These are phyloP conservation scores for Eustoma russellianum DNA, from an alignment of 257 asterid genomes.

Conservation along the genomic window DNA sequence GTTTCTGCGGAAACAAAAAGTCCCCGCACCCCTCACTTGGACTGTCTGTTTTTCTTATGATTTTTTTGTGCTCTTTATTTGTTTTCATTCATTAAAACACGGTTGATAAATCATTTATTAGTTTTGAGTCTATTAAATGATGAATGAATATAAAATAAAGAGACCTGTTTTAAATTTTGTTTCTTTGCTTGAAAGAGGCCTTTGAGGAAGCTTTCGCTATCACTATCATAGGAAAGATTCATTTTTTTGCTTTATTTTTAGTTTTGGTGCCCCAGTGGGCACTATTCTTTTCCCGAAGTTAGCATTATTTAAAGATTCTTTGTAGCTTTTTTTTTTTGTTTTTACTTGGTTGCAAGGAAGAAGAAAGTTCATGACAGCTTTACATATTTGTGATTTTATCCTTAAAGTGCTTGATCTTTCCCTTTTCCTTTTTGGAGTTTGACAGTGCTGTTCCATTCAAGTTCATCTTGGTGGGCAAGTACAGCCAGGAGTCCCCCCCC, in stretches of 20 bases:
- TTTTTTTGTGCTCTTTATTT: neutral
- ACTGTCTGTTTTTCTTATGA: neutral
- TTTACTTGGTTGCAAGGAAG: neutral
- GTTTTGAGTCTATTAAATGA: neutral
- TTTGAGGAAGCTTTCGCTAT: slow-evolving; percentile 14
- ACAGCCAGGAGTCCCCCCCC: too few species aligned
- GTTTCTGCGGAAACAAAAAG: neutral
- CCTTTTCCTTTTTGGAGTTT: too few species aligned
- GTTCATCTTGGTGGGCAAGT: too few species aligned
- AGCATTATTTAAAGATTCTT: too few species aligned
- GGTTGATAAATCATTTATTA: neutral
- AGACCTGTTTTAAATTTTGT: slow-evolving; percentile 6
- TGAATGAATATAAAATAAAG: neutral
- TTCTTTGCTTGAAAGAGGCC: slow-evolving; percentile 14
- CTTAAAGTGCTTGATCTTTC: too few species aligned
- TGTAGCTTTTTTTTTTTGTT: neutral
- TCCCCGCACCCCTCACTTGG: too few species aligned
- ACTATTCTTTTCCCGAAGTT: too few species aligned
- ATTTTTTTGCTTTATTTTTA: slow-evolving; percentile 9
- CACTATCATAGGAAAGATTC: slow-evolving; percentile 9
- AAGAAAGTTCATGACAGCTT: neutral
- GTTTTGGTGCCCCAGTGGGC: neutral
- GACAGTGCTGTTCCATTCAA: too few species aligned
- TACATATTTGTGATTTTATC: neutral
- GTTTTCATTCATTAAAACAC: neutral